Base-by-base conservation (phyloP, 2,329 filamentous ascomycete species). In the Talaromyces sp. region DNA sequence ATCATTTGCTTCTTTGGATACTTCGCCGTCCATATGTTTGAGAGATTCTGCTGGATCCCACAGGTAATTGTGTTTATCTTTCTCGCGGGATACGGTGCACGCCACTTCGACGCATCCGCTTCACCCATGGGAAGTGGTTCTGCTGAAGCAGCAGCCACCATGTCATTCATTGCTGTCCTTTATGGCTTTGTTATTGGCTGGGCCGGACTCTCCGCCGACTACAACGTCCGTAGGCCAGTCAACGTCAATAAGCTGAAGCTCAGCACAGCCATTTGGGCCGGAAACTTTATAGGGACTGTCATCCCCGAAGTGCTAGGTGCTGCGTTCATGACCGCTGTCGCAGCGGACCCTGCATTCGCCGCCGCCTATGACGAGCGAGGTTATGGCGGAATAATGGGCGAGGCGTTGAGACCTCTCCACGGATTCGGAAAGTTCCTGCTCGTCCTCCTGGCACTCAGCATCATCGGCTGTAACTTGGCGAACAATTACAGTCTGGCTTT, bases 341-440 rank as follows among this genome's bases (percentile, higher is more conserved):
- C 41, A 1, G 41, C 41, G 3, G 41, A 45, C 22, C 41, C 41
- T 45, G 41, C 22, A 45, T 45, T 45, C 6, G 41, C 41, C 10
- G 41, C 21, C 11, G 41, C 41, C 10, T 45, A 45, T 28, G 22
- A 45, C 22, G 25, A 13, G 22, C 19, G 41, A 45, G 41, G 41
- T 5, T 45, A 45, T n/a, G 41, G 41, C 11, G 41, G 41, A 15
- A 19, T 45, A 2, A 25, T 25, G 41, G 41, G 41, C 19, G 21
- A 54, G 25, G 52, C 52, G 13, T 6, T 54, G 36, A 17, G 3
- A 17, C 52, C 52, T 15, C 52, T 54, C 13, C 52, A 54, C 31
- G 52, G 52, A 5, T 54, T 54, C 31, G 52, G 52, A 9, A 54
- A 41, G 28, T 54, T 54, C 52, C 21, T 54, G 3, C 36, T 54